A percentile compares a stretch with the other conserved stretches of the same genome.
phyloP scores from a whole-genome alignment of 768 basidiomycete genomes.

The Cytidiella melzeri region DNA sequence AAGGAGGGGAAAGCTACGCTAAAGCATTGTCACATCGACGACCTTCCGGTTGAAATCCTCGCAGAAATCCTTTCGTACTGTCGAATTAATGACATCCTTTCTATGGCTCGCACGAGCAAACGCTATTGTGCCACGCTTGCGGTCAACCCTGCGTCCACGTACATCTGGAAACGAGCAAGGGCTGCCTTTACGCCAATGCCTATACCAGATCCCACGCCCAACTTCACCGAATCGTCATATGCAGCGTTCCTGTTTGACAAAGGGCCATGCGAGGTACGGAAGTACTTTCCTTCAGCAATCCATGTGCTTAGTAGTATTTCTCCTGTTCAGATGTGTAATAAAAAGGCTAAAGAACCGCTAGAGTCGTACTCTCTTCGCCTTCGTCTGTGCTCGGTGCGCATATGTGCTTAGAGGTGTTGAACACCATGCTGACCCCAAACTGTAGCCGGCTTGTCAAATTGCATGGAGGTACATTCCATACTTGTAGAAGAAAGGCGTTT shows the following conservation, averaged over 20 bases:
- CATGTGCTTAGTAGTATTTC: not conserved
- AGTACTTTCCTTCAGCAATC: not conserved
- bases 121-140: constrained; percentile 45
- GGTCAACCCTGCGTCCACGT: constrained; percentile 35
- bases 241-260: constrained; percentile 60
- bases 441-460: not conserved
- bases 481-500: no score
- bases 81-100: constrained; percentile 52
- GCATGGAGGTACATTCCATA: not conserved
- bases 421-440: not conserved
- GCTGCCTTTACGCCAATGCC: constrained; percentile 26
- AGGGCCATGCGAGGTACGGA: constrained; percentile 49
- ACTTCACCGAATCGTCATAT: constrained; percentile 50
- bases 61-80: constrained; percentile 54
- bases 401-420: not conserved
- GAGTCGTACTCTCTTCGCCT: constrained; percentile 42
- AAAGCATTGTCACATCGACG: constrained; percentile 4
- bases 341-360: constrained; percentile 32
- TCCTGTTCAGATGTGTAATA: constrained; percentile 34
- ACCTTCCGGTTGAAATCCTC: constrained; percentile 56
- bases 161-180: constrained; percentile 57
- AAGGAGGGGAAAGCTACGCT: not conserved
- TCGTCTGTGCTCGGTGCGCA: constrained; percentile 39
- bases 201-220: constrained; percentile 37
- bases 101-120: constrained; percentile 53